Evolutionary conservation across 345 rosid genomes (phyloP).

Genomic region (Excoecaria agallocha): DNA sequence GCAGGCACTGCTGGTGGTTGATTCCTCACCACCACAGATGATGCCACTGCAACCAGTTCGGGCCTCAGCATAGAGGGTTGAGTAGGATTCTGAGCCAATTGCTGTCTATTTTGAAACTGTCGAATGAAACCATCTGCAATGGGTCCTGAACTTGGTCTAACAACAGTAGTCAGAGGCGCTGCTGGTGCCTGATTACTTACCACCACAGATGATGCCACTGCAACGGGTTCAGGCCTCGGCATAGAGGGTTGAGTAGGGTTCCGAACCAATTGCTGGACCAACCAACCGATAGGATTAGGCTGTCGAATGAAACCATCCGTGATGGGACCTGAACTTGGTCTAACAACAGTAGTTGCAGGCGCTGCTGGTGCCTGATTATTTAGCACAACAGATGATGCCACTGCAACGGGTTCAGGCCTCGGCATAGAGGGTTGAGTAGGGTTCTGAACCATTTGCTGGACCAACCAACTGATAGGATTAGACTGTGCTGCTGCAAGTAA

Average conservation of each 20-base stretch:
- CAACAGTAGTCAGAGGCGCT: background rate
- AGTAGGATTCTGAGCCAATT: no score
- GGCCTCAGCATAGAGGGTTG: no score
- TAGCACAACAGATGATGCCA: background rate
- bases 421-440: background rate
- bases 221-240: no score
- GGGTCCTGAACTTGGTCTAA: slow-evolving; percentile 4
- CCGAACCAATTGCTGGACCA: no score
- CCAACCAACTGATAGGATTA: background rate
- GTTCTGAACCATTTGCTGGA: background rate
- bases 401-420: slow-evolving; percentile 1
- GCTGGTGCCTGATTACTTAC: no score
- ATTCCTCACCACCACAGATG: no score
- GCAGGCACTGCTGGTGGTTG: no score
- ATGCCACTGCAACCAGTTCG: no score
- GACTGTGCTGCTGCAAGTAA: slow-evolving; percentile 11
- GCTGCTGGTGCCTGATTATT: slow-evolving; percentile 1
- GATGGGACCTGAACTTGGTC: slow-evolving; percentile 5
- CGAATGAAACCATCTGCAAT: background rate
- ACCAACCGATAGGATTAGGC: background rate
- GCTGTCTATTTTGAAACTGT: no score
- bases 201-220: no score
- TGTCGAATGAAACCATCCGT: background rate
- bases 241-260: no score
- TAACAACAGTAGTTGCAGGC: background rate